Percentiles rank a stretch among this genome's conserved stretches.
phyloP scores from a whole-genome alignment of 176 grass and related monocot species.

The Carex myosuroides region DNA sequence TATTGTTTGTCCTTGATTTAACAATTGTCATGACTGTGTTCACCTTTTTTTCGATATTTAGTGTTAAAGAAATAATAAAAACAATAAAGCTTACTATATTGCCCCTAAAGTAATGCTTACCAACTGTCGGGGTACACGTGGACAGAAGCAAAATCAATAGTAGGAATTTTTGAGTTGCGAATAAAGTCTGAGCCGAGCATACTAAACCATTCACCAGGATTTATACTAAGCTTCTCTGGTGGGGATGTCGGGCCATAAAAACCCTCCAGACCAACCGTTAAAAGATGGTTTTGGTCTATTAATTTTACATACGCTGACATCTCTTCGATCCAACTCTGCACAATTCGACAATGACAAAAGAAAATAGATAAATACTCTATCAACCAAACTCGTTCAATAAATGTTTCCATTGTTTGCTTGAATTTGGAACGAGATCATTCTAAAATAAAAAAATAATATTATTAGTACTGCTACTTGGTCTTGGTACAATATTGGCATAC shows the following conservation, averaged over 20 bases:
- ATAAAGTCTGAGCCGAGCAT: constrained; percentile 81
- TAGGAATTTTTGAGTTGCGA: constrained; percentile 52
- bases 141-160: constrained; percentile 86
- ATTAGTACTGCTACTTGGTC: not conserved
- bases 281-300: constrained; percentile 62
- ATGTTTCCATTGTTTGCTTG: not conserved
- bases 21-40: not conserved
- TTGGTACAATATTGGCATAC: not conserved
- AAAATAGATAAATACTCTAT: not conserved
- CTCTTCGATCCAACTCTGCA: constrained; percentile 89
- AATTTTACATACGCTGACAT: constrained; percentile 73
- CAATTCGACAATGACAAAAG: not conserved
- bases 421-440: not conserved
- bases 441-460: not conserved
- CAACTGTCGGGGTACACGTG: constrained; percentile 89
- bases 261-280: constrained; percentile 82
- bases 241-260: constrained; percentile 71
- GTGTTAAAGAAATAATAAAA: not conserved
- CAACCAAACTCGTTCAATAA: not conserved
- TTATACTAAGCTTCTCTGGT: constrained; percentile 38
- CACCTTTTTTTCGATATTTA: not conserved
- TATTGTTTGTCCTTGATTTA: not conserved
- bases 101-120: constrained; percentile 23
- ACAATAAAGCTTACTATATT: not conserved
- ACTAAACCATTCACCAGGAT: constrained; percentile 64